Evolutionary conservation across 257 asterid species (phyloP).

Genomic region (Forsythia viridissima): DNA sequence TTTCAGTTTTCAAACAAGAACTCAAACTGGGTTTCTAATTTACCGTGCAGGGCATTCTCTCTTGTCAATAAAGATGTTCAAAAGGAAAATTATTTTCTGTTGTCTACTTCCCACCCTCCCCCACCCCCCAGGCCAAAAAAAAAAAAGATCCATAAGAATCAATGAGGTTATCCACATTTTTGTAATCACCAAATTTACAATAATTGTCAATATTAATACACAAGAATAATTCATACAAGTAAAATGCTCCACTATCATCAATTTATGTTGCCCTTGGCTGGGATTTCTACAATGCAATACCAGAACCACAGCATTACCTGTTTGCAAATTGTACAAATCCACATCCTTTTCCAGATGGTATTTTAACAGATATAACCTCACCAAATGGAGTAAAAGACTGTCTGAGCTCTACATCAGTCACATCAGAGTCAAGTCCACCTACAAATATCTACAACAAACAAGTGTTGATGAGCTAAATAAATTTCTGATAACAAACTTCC

Average conservation of each 20-base stretch:
- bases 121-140: background rate
- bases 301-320: constrained; percentile 8
- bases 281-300: background rate
- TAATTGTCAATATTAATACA: background rate
- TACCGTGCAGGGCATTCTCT: background rate
- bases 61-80: background rate
- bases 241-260: background rate
- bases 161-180: background rate
- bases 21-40: background rate
- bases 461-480: background rate
- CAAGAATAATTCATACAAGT: background rate
- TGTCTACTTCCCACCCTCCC: background rate
- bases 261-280: background rate
- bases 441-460: background rate
- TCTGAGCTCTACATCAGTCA: constrained; percentile 15
- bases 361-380: constrained; percentile 17
- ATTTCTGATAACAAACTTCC: background rate
- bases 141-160: background rate
- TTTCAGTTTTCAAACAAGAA: background rate
- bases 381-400: constrained; percentile 17
- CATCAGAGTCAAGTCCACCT: background rate
- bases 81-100: background rate
- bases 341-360: constrained; percentile 26
- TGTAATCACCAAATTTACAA: background rate
- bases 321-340: constrained; percentile 23